Base-by-base conservation (phyloP, 73 alveolate genomes). In the Durusdinium trenchii region DNA sequence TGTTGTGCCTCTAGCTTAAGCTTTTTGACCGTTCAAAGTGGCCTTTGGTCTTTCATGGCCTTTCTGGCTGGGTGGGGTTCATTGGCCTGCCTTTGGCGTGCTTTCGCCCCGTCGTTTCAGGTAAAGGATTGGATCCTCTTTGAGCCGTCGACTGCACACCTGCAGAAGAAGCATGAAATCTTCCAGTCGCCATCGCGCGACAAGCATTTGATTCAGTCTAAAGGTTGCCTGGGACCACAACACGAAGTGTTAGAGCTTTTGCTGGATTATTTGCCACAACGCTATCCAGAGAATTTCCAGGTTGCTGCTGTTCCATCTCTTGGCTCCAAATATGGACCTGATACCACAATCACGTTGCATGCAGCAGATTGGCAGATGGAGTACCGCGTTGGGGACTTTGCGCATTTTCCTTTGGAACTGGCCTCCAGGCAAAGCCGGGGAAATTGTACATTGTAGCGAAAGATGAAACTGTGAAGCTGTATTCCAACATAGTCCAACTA, bases 301-400 rank as follows among this genome's bases (percentile, higher is more conserved):
- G 86, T 89, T 40, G 36, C 75, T 12, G 51, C 60, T 1, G 46
- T 16, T 26, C 3, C 81, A 6, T 9, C 71, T 3, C 69, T 14
- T 3, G 42, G n/a, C 6, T 38, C 35, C 5, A 9, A 18, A 9
- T 61, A 62, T 43, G 96, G 96, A 48, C 86, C 96, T 7, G 96
- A 89, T 51, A 89, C 96, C 28, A 7, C 4, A 48, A 85, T 89
- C 51, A 61, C 46, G 67, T 18, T 57, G 57, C 38, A 62, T 35
- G 83, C 73, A 46, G 23, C 10, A 5, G 83, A 61, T 40, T 42
- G 73, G 50, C 46, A 60, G 42, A 47, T 38, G 38, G 23, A 75
- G n/a, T 89, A 62, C 69, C 36, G 62, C 38, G 50, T 89, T 43
- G 96, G 96, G 42, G 96, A 89, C 71, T 89, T 62, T 89, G 45